Conservation (phyloP, 352 stramenopile species). For the Phytophthora idaei region DNA sequence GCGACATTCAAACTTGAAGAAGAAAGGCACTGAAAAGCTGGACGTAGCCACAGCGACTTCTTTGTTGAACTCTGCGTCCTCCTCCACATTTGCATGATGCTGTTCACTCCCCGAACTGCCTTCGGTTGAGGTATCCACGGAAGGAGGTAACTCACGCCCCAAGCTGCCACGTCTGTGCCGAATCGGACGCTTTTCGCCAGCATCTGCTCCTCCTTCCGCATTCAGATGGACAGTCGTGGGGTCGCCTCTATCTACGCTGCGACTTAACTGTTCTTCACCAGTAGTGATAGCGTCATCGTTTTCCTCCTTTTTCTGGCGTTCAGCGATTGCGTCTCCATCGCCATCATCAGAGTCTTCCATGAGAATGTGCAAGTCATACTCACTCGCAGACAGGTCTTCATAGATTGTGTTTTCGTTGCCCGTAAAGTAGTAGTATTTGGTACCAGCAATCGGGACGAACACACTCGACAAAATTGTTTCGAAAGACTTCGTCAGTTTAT, state of each 20-base stretch:
- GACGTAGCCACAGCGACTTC: conserved; percentile 83
- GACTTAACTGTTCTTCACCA: conserved; percentile 12
- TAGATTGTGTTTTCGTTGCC: conserved; percentile 62
- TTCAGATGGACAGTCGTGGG: neutral
- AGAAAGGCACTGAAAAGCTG: conserved; percentile 85
- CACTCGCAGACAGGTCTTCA: conserved; percentile 60
- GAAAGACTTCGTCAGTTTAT: conserved; percentile 74
- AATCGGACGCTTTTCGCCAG: conserved; percentile 17
- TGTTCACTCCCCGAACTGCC: conserved; percentile 38
- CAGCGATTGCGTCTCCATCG: conserved; percentile 26
- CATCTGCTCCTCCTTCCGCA: conserved; percentile 7
- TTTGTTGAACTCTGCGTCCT: conserved; percentile 86
- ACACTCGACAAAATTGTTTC: conserved; percentile 63
- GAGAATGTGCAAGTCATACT: conserved; percentile 67
- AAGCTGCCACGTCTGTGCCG: conserved; percentile 27
- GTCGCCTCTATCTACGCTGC: conserved; percentile 11
- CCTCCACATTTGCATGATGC: conserved; percentile 51
- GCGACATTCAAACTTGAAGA: conserved; percentile 85
- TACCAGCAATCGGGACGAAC: conserved; percentile 71
- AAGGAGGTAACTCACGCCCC: conserved; percentile 29
- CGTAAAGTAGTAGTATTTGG: conserved; percentile 87
- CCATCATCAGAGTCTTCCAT: conserved; percentile 66
- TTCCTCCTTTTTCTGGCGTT: conserved; percentile 19
- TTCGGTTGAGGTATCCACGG: conserved; percentile 33
- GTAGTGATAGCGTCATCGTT: neutral